Evolutionary conservation across 768 basidiomycete genomes (phyloP).

Genomic region (Amanita subjunquillea): DNA sequence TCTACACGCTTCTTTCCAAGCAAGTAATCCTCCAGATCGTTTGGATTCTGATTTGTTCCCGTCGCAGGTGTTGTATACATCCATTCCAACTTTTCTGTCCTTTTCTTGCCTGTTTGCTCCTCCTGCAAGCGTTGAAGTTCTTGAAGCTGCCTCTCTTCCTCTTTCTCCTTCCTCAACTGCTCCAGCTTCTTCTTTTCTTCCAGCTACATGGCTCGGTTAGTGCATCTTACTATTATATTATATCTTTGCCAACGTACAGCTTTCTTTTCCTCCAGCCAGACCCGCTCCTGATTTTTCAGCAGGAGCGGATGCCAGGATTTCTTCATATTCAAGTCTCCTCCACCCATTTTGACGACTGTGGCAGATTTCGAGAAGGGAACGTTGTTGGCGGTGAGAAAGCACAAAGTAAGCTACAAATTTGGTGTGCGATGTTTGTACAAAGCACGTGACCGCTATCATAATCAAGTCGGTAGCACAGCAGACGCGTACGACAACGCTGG

Average conservation of each 20-base stretch:
- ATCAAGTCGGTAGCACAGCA: neutral
- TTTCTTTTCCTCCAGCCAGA: constrained; percentile 98
- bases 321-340: constrained; percentile 97
- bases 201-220: constrained; percentile 40
- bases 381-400: constrained; percentile 5
- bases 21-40: constrained; percentile 93
- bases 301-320: constrained; percentile 99
- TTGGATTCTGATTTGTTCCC: constrained; percentile 76
- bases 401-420: neutral
- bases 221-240: neutral
- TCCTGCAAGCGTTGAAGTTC: constrained; percentile 95
- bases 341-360: constrained; percentile 73
- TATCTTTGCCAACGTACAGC: constrained; percentile 46
- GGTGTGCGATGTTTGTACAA: neutral
- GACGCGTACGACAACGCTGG: neutral
- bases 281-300: constrained; percentile 96
- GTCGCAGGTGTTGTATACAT: constrained; percentile 98
- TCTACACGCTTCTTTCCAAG: constrained; percentile 97
- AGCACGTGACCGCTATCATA: neutral
- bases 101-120: constrained; percentile 89
- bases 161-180: constrained; percentile 94
- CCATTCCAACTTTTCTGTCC: constrained; percentile 94
- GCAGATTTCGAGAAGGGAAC: constrained; percentile 6
- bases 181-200: constrained; percentile 99
- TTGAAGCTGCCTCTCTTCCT: constrained; percentile 93